Base-by-base conservation (phyloP, 225 moss, liverwort and hornwort genomes). In the Pseudisothecium myosuroides region DNA sequence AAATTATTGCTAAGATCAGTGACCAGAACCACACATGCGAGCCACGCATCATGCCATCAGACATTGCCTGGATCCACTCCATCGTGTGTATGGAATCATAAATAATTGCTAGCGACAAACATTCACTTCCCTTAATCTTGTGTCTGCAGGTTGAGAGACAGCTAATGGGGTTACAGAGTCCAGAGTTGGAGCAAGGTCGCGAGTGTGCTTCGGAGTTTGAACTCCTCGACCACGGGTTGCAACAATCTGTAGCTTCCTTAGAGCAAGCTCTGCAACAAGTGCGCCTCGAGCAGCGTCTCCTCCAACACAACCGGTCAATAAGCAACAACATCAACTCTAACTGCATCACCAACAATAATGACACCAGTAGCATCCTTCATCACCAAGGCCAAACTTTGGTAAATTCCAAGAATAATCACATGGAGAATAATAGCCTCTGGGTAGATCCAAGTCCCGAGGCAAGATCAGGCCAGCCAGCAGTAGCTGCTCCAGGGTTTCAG, bases 191-290 rank as follows among this genome's bases (percentile, higher is more conserved):
- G 80, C 90, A 88, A 74, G n/a, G 82, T 60, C 79, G 72, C 28
- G 91, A 88, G 88, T 86, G 92, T 88, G 91, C 92, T 86, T 79
- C 92, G 52, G 95, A 96, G 67, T 92, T 99, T 91, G 97, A 97
- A 84, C 93, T 94, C 36, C 95, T 95, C 73, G 97, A 97, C 89
- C 96, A 96, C 59, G 96, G 95, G 28, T 86, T 99, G 77, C 98
- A 97, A 80, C 97, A 97, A 88, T 97, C 97, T 17, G 95, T 97
- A 41, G 97, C 96, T 34, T 97, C 96, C 8, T 89, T 99, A 84
- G 98, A 99, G 89, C 96, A 99, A 86, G 98, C 98, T 22, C 83
- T 99, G 72, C 96, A 97, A 78, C 97, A 99, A 91, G 97, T 97
- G 26, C 95, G 97, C 54, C 92, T 99, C 54, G 97, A 99, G 90